Conservation (phyloP, 257 asterid genomes). For the Pogostemon cablin region DNA sequence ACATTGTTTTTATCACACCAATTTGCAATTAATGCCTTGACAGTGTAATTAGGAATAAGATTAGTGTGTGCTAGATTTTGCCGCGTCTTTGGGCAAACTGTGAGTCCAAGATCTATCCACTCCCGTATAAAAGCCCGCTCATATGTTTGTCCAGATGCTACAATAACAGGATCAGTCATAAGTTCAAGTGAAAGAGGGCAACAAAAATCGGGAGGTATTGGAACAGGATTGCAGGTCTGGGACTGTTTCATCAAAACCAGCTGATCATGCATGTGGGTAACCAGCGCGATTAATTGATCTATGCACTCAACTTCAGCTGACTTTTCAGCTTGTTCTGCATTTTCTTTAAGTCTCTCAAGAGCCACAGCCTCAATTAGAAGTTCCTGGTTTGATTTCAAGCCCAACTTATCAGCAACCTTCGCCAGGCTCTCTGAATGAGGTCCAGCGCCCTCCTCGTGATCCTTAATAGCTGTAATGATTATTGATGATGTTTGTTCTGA, state of each 20-base stretch:
- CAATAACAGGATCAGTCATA: conserved; percentile 82
- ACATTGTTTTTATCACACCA: conserved; percentile 71
- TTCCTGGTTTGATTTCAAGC: conserved; percentile 68
- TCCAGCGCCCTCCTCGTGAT: conserved; percentile 60
- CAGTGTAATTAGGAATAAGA: conserved; percentile 83
- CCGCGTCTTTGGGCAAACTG: conserved; percentile 78
- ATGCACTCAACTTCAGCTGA: conserved; percentile 57
- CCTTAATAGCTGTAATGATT: conserved; percentile 52
- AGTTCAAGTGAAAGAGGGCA: conserved; percentile 83
- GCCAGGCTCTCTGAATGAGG: conserved; percentile 57
- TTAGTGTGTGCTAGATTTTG: conserved; percentile 69
- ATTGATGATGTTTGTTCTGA: conserved; percentile 49
- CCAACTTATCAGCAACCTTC: conserved; percentile 53
- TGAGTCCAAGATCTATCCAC: conserved; percentile 84
- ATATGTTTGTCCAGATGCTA: conserved; percentile 82
- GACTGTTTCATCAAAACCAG: conserved; percentile 62
- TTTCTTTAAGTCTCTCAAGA: conserved; percentile 76
- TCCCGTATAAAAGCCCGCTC: conserved; percentile 69
- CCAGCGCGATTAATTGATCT: conserved; percentile 62
- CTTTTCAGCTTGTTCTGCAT: conserved; percentile 70
- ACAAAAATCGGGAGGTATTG: conserved; percentile 71
- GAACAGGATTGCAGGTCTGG: conserved; percentile 54
- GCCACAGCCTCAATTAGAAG: conserved; percentile 77
- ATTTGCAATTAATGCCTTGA: conserved; percentile 69
- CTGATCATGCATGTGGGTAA: conserved; percentile 69